Percentiles rank a stretch among this genome's conserved stretches.
Conservation (phyloP, 768 basidiomycete genomes). For the Clitopilus passeckerianus region DNA sequence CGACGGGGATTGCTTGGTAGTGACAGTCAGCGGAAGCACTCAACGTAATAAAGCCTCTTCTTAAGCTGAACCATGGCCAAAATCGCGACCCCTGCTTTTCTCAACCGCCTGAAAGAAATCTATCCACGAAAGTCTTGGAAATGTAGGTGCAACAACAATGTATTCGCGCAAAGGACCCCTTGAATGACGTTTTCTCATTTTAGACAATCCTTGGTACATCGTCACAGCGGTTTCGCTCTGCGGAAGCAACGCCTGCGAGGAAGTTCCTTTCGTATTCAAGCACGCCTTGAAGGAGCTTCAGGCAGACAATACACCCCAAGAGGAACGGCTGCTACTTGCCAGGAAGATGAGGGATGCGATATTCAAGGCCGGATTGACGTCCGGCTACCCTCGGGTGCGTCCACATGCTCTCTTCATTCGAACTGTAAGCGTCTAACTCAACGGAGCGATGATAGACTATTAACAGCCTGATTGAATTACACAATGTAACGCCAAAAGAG, state of each 20-base stretch:
- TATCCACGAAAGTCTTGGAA: conserved; percentile 30
- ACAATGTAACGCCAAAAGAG: conserved; percentile 47
- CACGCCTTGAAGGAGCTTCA: conserved; percentile 42
- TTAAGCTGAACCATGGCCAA: conserved; percentile 7
- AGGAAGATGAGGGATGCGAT: conserved; percentile 57
- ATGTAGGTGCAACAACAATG: conserved; percentile 6
- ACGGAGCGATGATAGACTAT: conserved; percentile 35
- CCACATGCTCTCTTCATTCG: not conserved
- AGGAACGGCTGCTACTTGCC: conserved; percentile 38
- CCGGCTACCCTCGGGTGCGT: conserved; percentile 54
- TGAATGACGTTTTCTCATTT: not conserved
- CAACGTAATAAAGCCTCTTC: not conserved
- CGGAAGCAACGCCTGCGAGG: conserved; percentile 56
- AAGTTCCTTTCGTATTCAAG: conserved; percentile 49
- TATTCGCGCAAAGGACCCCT: not conserved
- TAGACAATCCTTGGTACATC: conserved; percentile 53
- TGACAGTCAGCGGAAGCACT: not conserved
- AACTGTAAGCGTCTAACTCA: not conserved
- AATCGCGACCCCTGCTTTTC: conserved; percentile 35
- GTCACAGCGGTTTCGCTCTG: conserved; percentile 52
- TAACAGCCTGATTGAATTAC: conserved; percentile 47
- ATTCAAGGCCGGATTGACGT: conserved; percentile 55
- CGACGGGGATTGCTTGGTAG: not conserved
- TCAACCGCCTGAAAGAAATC: conserved; percentile 36
- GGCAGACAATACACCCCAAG: conserved; percentile 15